Conservation (phyloP, 2,329 filamentous ascomycete genomes). For the Penicillium sp. region DNA sequence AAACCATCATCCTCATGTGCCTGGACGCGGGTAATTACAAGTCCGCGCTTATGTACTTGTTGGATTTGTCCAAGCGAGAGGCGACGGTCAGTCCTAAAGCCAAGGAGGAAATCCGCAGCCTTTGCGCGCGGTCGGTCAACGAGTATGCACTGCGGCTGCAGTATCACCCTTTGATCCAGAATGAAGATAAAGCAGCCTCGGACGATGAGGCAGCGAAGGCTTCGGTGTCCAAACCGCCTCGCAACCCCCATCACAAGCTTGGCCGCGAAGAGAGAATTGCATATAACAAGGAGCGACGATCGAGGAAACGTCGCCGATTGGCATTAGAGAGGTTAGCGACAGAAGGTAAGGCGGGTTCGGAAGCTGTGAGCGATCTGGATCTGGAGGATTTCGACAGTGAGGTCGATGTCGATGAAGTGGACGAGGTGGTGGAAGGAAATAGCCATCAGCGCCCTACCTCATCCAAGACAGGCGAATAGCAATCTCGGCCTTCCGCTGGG, state of each 20-base stretch:
- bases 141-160: slow-evolving; percentile 33
- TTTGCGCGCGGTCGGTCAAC: slow-evolving; percentile 33
- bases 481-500: neutral
- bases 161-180: slow-evolving; percentile 31
- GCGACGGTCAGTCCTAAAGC: slow-evolving; percentile 28
- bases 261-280: slow-evolving; percentile 1
- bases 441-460: neutral
- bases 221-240: neutral
- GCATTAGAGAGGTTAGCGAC: neutral
- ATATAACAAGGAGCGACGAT: slow-evolving; percentile 6
- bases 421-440: neutral
- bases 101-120: slow-evolving; percentile 29
- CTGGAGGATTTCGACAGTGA: neutral
- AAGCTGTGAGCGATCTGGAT: neutral
- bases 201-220: neutral
- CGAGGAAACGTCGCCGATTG: slow-evolving; percentile 1
- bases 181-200: neutral
- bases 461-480: neutral
- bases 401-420: neutral
- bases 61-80: slow-evolving; percentile 37
- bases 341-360: neutral
- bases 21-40: slow-evolving; percentile 40
- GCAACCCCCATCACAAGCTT: neutral
- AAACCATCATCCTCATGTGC: slow-evolving; percentile 62
- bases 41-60: slow-evolving; percentile 41